Evolutionary conservation across 2,329 filamentous ascomycete species (phyloP).

Genomic region (Aureobasidium subglaciale): DNA sequence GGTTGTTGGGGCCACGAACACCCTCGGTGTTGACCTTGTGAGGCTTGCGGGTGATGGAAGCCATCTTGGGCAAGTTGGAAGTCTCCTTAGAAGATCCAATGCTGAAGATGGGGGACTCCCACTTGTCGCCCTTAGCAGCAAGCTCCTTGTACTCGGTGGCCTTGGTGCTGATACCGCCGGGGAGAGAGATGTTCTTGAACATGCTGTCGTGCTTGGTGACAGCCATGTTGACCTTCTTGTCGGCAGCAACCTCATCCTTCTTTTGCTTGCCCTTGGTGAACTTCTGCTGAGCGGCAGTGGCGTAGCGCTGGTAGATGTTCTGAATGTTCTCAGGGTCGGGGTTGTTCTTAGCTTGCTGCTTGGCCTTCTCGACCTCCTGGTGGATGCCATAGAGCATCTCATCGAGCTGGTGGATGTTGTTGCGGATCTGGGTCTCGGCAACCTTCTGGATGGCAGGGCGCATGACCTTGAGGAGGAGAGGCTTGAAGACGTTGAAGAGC

Average conservation of each 20-base stretch:
- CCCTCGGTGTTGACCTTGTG: slow-evolving; percentile 39
- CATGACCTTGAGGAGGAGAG: slow-evolving; percentile 74
- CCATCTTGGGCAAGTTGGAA: slow-evolving; percentile 56
- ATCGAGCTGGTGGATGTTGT: slow-evolving; percentile 72
- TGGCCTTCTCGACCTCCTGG: slow-evolving; percentile 69
- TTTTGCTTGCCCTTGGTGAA: slow-evolving; percentile 71
- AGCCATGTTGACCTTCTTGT: slow-evolving; percentile 75
- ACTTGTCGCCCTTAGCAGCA: slow-evolving; percentile 79
- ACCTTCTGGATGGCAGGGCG: slow-evolving; percentile 80
- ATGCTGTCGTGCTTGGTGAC: slow-evolving; percentile 84
- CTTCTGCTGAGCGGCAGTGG: slow-evolving; percentile 65
- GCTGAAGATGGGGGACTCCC: slow-evolving; percentile 90
- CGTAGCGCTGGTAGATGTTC: slow-evolving; percentile 84
- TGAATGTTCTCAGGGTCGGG: slow-evolving; percentile 63
- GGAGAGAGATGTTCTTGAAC: slow-evolving; percentile 80
- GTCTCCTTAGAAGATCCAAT: slow-evolving; percentile 73
- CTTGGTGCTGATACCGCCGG: slow-evolving; percentile 85
- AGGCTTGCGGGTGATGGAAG: slow-evolving; percentile 52
- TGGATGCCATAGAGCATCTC: slow-evolving; percentile 68
- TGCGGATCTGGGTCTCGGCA: slow-evolving; percentile 80
- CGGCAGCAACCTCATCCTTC: slow-evolving; percentile 52
- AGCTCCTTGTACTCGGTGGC: slow-evolving; percentile 89
- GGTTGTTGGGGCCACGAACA: slow-evolving; percentile 24
- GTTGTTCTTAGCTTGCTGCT: slow-evolving; percentile 55
- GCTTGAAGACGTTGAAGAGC: slow-evolving; percentile 80